Conservation (phyloP, 768 basidiomycete genomes). For the Coprinellus micaceus region DNA sequence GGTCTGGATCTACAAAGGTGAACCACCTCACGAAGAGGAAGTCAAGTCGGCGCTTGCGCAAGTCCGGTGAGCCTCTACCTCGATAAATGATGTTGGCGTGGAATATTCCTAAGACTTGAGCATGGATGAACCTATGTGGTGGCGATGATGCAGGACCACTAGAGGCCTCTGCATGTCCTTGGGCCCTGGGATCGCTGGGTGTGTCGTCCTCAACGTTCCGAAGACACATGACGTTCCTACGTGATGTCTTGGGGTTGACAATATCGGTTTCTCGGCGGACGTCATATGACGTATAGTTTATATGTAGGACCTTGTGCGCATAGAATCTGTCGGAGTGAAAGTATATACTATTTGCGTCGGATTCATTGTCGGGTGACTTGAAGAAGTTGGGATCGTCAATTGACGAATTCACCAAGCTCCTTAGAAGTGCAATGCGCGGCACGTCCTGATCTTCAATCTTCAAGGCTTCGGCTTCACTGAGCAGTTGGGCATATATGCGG, state of each 20-base stretch:
- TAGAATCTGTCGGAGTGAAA: slow-evolving; percentile 10
- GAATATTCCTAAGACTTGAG: slow-evolving; percentile 17
- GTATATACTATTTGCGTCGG: background rate
- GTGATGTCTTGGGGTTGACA: slow-evolving; percentile 11
- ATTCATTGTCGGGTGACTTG: background rate
- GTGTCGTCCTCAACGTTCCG: background rate
- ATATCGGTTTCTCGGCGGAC: slow-evolving; percentile 14
- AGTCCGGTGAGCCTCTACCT: background rate
- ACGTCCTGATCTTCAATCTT: too few species aligned
- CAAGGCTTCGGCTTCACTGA: too few species aligned
- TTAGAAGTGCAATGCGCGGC: too few species aligned
- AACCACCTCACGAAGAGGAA: background rate
- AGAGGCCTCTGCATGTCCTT: too few species aligned
- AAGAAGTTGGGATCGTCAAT: too few species aligned
- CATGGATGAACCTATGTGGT: slow-evolving; percentile 19
- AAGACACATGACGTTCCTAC: background rate
- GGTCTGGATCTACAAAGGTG: background rate
- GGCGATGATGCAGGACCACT: too few species aligned
- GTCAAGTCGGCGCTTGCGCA: background rate
- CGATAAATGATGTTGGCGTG: slow-evolving; percentile 14
- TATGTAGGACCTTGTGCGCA: slow-evolving; percentile 7
- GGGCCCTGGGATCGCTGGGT: slow-evolving; percentile 2
- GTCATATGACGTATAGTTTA: slow-evolving; percentile 18
- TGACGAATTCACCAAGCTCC: too few species aligned
- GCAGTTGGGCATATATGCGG: background rate